phyloP scores from a whole-genome alignment of 306 rosid genomes.

The Malus fusca region DNA sequence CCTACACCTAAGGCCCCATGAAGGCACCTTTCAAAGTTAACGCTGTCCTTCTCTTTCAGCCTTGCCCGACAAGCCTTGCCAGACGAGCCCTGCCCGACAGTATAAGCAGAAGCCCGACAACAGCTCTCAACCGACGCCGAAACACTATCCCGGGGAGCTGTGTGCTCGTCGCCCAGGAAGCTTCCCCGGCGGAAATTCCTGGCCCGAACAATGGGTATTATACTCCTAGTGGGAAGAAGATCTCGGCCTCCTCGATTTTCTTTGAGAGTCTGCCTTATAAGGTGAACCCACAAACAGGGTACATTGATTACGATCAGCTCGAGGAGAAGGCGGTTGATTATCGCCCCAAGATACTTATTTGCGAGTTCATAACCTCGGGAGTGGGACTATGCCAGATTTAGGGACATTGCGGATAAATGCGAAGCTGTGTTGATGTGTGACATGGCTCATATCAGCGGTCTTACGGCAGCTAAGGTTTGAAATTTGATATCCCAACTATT shows the following conservation, averaged over 20 bases:
- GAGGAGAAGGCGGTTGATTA: constrained; percentile 93
- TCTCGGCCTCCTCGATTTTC: constrained; percentile 55
- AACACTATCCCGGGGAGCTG: too few relatives aligned
- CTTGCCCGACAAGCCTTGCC: too few relatives aligned
- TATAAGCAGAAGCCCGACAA: too few relatives aligned
- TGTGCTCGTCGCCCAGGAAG: too few relatives aligned
- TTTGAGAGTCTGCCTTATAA: constrained; percentile 87
- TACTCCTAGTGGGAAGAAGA: constrained; percentile 51
- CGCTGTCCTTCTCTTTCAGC: too few relatives aligned
- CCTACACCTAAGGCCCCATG: too few relatives aligned
- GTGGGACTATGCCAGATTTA: constrained; percentile 84
- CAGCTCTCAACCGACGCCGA: too few relatives aligned
- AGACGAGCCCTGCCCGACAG: too few relatives aligned
- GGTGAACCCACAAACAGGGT: constrained; percentile 74
- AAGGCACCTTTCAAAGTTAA: too few relatives aligned
- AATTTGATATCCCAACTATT: neutral
- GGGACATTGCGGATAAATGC: constrained; percentile 85
- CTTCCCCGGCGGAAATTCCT: too few relatives aligned
- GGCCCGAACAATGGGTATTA: too few relatives aligned
- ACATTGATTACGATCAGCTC: constrained; percentile 80
- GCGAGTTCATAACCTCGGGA: constrained; percentile 94
- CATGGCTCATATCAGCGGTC: constrained; percentile 94
- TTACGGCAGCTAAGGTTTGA: constrained; percentile 85
- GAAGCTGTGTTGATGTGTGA: constrained; percentile 84
- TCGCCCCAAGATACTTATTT: constrained; percentile 94